These are phyloP conservation scores for Polytrichum formosum DNA, from an alignment of 225 moss, liverwort and hornwort genomes.

Conservation along the genomic window DNA sequence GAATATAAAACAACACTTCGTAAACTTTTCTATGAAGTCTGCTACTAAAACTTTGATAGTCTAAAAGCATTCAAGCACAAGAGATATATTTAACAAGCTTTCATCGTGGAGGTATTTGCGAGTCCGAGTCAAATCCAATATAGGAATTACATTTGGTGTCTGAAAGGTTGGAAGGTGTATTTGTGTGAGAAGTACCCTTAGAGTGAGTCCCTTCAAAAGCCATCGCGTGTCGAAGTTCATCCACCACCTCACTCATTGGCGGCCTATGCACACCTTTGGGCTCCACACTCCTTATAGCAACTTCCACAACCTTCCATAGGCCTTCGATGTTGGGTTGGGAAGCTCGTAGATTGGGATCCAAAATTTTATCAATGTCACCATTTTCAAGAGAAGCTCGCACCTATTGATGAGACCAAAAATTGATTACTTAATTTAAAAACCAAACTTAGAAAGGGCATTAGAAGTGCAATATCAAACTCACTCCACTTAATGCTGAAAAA, in stretches of 20 bases:
- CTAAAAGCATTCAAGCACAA: too few relatives aligned
- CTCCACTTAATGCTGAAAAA: too few relatives aligned
- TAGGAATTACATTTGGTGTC: constrained; percentile 8
- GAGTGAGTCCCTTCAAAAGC: not conserved
- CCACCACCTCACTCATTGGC: constrained; percentile 37
- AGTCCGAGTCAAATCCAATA: too few relatives aligned
- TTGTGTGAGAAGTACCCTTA: too few relatives aligned
- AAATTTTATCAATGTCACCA: constrained; percentile 37
- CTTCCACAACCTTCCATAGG: constrained; percentile 50
- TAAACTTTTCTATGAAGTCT: too few relatives aligned
- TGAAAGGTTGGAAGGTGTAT: not conserved
- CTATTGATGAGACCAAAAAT: constrained; percentile 13
- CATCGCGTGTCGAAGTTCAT: constrained; percentile 5
- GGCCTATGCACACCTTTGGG: constrained; percentile 32
- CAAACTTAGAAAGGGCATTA: not conserved
- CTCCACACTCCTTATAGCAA: constrained; percentile 51
- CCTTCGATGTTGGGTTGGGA: constrained; percentile 19
- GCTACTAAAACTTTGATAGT: too few relatives aligned
- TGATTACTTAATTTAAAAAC: not conserved
- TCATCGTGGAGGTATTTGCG: too few relatives aligned
- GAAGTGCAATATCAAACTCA: too few relatives aligned
- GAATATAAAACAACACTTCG: too few relatives aligned
- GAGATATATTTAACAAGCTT: too few relatives aligned
- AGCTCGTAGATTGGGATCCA: constrained; percentile 35
- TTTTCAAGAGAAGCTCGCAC: constrained; percentile 26